phyloP scores from a whole-genome alignment of 1,284 basidiomycete species.

The Microbotryum violaceum region DNA sequence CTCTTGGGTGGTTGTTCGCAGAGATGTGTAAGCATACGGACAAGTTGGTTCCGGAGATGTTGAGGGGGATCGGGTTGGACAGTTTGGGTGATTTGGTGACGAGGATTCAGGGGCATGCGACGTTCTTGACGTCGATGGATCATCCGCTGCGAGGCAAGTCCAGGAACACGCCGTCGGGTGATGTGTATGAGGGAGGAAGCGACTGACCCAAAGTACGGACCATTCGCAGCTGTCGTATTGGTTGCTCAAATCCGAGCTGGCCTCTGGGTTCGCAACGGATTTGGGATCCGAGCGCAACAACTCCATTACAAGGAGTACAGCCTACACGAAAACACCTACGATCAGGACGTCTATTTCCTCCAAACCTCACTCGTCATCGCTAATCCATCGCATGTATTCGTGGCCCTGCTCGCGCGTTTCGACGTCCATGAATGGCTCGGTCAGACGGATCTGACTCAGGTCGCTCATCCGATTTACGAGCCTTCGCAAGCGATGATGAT shows the following conservation, averaged over 20 bases:
- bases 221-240: constrained; percentile 57
- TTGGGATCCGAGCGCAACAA: constrained; percentile 89
- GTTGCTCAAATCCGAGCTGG: constrained; percentile 92
- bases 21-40: constrained; percentile 63
- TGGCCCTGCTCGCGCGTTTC: constrained; percentile 84
- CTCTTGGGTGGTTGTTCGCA: constrained; percentile 82
- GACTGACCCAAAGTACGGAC: no score
- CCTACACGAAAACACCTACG: constrained; percentile 90
- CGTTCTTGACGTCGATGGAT: constrained; percentile 64
- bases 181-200: no score
- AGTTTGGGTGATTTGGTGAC: neutral
- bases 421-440: constrained; percentile 72
- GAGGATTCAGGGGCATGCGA: no score
- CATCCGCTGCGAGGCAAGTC: constrained; percentile 72
- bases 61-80: constrained; percentile 12
- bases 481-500: constrained; percentile 65
- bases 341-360: constrained; percentile 89
- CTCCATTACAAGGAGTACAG: constrained; percentile 94
- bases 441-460: constrained; percentile 39
- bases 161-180: no score
- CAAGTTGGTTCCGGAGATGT: constrained; percentile 50
- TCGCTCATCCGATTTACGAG: constrained; percentile 56
- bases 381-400: constrained; percentile 70
- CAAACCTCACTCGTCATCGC: constrained; percentile 71
- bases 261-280: constrained; percentile 96